Base-by-base conservation (phyloP, 345 rosid genomes). In the Triadica sebifera region DNA sequence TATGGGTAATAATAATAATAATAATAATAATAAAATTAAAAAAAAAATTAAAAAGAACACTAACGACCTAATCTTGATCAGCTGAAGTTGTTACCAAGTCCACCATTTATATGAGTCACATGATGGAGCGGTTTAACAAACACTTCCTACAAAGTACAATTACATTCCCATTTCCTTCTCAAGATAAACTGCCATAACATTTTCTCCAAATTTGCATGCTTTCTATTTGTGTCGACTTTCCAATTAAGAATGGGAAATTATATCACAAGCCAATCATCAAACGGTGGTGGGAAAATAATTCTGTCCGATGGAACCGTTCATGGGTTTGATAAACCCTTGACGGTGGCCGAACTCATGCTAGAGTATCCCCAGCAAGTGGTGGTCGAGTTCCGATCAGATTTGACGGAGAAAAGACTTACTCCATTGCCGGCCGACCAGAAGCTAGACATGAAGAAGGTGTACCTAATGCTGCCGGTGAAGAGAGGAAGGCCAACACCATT, bases 271-370 rank as follows among this genome's bases (percentile, higher is more conserved):
- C 74, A 77, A 12, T 75, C 84, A 34, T 74, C 80, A 6, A 78
- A 59, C 1, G 70, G 71, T 10, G 24, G 80, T 70, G 87, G 88
- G 37, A 90, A 82, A 80, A 92, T 92, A 52, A 80, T 92, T 20
- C 79, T 92, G 47, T 80, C 83, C 9, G 89, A 90, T 52, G 97
- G 97, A 76, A 74, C 82, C 4, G 86, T 92, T 34, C 84, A 75
- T 17, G 87, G 74, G 69, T 79, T 86, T n/a, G 85, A 78, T 61
- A 79, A 76, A 34, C 78, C 88, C 0, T 57, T 86, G 6, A 90
- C 95, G 0, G 95, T 72, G n/a, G 95, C 95, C 0, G 97, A 92
- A 87, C 85, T 92, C 3, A 92, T 92, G 95, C 67, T 92, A 11
- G 97, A 90, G 11, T 80, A 90, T 73, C 97, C 95, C 0, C 86